A percentile compares a stretch with the other conserved stretches of the same genome.
Evolutionary conservation across 192 early-diverging fungal genomes (phyloP).

Genomic region (Phlyctochytrium bullatum): DNA sequence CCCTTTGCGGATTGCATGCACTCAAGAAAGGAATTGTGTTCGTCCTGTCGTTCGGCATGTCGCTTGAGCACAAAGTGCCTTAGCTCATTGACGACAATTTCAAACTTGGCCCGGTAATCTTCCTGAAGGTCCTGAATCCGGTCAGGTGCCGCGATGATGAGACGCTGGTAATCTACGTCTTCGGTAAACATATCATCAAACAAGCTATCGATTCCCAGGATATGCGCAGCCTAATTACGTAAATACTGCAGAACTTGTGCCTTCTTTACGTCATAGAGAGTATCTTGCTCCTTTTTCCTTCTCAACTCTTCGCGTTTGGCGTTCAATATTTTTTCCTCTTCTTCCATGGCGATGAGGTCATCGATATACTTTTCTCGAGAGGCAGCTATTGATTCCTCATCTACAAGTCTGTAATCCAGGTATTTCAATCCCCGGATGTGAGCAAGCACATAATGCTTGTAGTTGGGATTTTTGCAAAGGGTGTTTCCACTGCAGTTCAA

Average conservation of each 20-base stretch:
- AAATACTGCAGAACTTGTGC: not conserved
- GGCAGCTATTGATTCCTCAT: conserved; percentile 48
- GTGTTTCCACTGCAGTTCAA: conserved; percentile 56
- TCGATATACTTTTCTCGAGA: conserved; percentile 62
- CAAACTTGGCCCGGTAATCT: conserved; percentile 59
- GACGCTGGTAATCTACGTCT: conserved; percentile 53
- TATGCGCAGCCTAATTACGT: conserved; percentile 53
- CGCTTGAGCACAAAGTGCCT: conserved; percentile 48
- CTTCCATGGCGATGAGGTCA: conserved; percentile 60
- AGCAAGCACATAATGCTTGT: conserved; percentile 54
- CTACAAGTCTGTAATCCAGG: conserved; percentile 61
- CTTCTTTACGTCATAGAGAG: conserved; percentile 39
- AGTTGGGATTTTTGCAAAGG: conserved; percentile 56
- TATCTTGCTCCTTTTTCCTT: conserved; percentile 35
- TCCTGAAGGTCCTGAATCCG: conserved; percentile 47
- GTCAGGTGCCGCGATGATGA: conserved; percentile 39
- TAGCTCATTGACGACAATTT: conserved; percentile 51
- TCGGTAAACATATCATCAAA: conserved; percentile 53
- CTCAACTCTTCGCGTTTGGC: conserved; percentile 42
- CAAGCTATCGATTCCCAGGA: conserved; percentile 49
- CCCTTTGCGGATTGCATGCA: conserved; percentile 39
- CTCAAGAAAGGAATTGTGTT: conserved; percentile 35
- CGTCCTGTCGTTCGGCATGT: conserved; percentile 43
- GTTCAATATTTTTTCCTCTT: conserved; percentile 55
- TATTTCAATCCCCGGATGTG: conserved; percentile 58